Evolutionary conservation across 352 stramenopile species (phyloP).

Genomic region (Phytophthora kernoviae): DNA sequence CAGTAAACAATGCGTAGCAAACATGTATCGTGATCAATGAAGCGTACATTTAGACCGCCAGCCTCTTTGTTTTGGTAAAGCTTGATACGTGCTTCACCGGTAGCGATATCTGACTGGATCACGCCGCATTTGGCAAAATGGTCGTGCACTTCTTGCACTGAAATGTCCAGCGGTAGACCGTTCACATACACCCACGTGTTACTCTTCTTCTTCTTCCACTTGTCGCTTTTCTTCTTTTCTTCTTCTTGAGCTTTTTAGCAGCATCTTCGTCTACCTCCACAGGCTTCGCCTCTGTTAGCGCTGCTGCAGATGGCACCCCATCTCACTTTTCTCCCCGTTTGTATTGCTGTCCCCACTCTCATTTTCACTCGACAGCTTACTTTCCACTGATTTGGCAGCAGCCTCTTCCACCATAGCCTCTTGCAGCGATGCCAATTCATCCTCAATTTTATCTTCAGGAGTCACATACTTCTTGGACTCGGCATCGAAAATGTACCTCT

Average conservation of each 20-base stretch:
- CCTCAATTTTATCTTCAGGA: constrained; percentile 74
- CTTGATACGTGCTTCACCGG: constrained; percentile 95
- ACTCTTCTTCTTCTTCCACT: constrained; percentile 83
- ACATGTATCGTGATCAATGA: neutral
- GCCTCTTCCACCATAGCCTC: constrained; percentile 41
- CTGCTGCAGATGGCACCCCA: neutral
- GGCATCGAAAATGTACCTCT: constrained; percentile 70
- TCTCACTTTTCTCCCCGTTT: neutral
- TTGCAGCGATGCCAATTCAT: constrained; percentile 65
- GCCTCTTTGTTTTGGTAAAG: constrained; percentile 92
- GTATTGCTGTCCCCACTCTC: constrained; percentile 49
- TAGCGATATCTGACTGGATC: constrained; percentile 94
- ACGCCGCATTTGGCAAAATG: constrained; percentile 96
- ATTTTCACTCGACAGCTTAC: constrained; percentile 17
- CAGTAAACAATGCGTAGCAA: no score
- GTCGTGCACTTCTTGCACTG: constrained; percentile 90
- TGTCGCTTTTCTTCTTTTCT: constrained; percentile 83
- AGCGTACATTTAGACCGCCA: constrained; percentile 87
- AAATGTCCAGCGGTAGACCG: constrained; percentile 92
- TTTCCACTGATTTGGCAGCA: constrained; percentile 10
- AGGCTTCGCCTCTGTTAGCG: constrained; percentile 4
- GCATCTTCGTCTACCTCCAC: constrained; percentile 10
- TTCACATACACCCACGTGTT: constrained; percentile 97
- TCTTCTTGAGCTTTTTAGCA: constrained; percentile 70
- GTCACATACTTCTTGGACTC: constrained; percentile 74